A percentile compares a stretch with the other conserved stretches of the same genome.
phyloP scores from a whole-genome alignment of 805 yeast genomes.

The Cyberlindnera mycetangii region DNA sequence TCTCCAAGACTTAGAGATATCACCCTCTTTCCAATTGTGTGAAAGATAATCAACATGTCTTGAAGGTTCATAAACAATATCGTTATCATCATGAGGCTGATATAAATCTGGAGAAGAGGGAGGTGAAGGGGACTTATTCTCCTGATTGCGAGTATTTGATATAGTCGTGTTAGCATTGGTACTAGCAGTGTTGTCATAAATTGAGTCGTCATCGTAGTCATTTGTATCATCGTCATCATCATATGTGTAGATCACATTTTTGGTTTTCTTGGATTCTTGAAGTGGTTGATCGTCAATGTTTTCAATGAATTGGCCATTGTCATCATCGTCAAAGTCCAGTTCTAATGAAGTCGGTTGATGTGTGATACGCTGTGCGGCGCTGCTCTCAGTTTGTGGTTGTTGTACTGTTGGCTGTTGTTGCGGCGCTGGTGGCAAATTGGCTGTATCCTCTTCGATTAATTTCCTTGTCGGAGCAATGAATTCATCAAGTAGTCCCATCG shows the following conservation, averaged over 20 bases:
- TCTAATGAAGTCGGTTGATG: conserved; percentile 3
- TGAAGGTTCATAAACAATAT: conserved; percentile 74
- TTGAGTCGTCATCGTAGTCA: conserved; percentile 17
- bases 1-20: conserved; percentile 93
- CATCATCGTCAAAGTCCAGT: conserved; percentile 15
- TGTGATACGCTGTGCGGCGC: background rate
- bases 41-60: conserved; percentile 93
- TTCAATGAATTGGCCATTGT: conserved; percentile 23
- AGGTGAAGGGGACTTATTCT: conserved; percentile 33
- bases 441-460: conserved; percentile 32
- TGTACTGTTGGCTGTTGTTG: background rate
- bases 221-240: conserved; percentile 21
- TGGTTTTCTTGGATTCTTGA: conserved; percentile 6
- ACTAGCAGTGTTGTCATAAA: conserved; percentile 17
- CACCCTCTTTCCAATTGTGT: conserved; percentile 93
- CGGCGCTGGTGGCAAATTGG: conserved; percentile 6
- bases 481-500: conserved; percentile 77
- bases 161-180: too few species aligned
- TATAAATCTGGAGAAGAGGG: conserved; percentile 27
- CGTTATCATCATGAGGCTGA: conserved; percentile 74
- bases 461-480: conserved; percentile 49
- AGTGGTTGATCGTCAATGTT: conserved; percentile 21
- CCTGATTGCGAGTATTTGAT: conserved; percentile 11
- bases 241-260: conserved; percentile 20
- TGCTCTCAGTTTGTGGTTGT: background rate